Evolutionary conservation across 2,329 filamentous ascomycete species (phyloP).

Genomic region (Knufia fluminis): DNA sequence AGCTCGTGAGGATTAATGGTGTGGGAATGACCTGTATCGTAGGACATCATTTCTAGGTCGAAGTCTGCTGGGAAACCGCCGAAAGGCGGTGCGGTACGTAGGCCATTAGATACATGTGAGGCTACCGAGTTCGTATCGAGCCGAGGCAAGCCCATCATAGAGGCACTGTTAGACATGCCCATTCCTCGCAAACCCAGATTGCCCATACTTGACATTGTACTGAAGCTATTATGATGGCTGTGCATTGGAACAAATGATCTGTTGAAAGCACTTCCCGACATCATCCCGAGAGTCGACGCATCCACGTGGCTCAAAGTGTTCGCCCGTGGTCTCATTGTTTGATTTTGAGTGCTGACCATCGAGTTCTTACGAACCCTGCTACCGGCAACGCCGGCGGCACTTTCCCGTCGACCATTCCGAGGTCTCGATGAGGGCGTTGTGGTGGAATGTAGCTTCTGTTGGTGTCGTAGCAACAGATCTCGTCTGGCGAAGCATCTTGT

Average conservation of each 20-base stretch:
- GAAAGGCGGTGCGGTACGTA: slow-evolving; percentile 70
- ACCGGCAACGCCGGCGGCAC: slow-evolving; percentile 59
- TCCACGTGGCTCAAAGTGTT: slow-evolving; percentile 97
- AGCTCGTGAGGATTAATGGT: slow-evolving; percentile 60
- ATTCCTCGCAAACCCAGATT: slow-evolving; percentile 62
- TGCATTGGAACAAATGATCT: slow-evolving; percentile 41
- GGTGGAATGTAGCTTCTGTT: slow-evolving; percentile 96
- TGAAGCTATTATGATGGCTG: slow-evolving; percentile 67
- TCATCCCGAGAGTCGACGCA: slow-evolving; percentile 61
- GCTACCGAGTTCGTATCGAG: slow-evolving; percentile 68
- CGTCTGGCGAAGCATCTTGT: slow-evolving; percentile 87
- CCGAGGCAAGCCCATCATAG: slow-evolving; percentile 63
- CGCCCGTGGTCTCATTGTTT: slow-evolving; percentile 72
- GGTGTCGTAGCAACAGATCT: slow-evolving; percentile 83
- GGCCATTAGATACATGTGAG: slow-evolving; percentile 55
- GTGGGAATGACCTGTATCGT: slow-evolving; percentile 34
- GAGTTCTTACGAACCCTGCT: slow-evolving; percentile 86
- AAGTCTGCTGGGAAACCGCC: slow-evolving; percentile 58
- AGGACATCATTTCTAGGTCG: slow-evolving; percentile 53
- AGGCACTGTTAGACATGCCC: slow-evolving; percentile 58
- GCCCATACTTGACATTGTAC: slow-evolving; percentile 47
- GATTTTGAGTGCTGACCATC: slow-evolving; percentile 52
- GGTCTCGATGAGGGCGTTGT: slow-evolving; percentile 79
- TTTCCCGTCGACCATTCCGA: slow-evolving; percentile 75
- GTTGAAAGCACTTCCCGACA: slow-evolving; percentile 31